Evolutionary conservation across 202 grass and related monocot genomes (phyloP), one percentile per base, ranked within the genome.

Genomic region (Hordeum pubiflorum): DNA sequence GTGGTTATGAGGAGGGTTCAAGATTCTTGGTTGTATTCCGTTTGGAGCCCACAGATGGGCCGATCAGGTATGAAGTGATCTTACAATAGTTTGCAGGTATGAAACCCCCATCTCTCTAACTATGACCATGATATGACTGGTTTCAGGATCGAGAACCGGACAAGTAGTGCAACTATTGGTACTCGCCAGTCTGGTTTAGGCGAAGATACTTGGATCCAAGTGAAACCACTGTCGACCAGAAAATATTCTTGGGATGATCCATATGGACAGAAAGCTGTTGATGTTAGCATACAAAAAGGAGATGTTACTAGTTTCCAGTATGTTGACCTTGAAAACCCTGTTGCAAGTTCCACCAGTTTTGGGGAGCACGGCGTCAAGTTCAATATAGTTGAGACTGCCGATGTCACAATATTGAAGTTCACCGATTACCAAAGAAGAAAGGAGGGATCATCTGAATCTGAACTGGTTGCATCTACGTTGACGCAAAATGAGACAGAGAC

Each of bases 1-100:
- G 95, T 80, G 95, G 89, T 62, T 89, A 94, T 63, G 95, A 98
- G 57, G 95, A 98, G 83, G 92, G 95, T 71, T 98, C 95, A 79
- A 93, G 95, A 46, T 98, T 94, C 80, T 72, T 94, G 56, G 81
- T 98, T 68, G 90, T 98, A 72, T 98, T 98, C 52, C 84, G 92
- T 83, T 73, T 93, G 77, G 95, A 69, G 27, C 77, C 90, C 74
- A 31, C 86, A 80, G 81, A 93, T 86, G 95, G 90, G 26, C 92
- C 95, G 56, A 87, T 94, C 70, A 98, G 92, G 95, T 98, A 87
- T 34, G 46, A 79, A 77, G 71, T 72, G 61, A 78, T 89, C 31
- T n/a, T 87, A 58, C 78, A 78, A 66, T 46, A 84, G 17, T 37
- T 71, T 82, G 14, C 24, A 36, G n/a, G 34, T 3, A 56, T 57